Percentiles rank a stretch among this genome's conserved stretches.
Conservation (phyloP, 129 eudicot species). For the Escallonia rubra region DNA sequence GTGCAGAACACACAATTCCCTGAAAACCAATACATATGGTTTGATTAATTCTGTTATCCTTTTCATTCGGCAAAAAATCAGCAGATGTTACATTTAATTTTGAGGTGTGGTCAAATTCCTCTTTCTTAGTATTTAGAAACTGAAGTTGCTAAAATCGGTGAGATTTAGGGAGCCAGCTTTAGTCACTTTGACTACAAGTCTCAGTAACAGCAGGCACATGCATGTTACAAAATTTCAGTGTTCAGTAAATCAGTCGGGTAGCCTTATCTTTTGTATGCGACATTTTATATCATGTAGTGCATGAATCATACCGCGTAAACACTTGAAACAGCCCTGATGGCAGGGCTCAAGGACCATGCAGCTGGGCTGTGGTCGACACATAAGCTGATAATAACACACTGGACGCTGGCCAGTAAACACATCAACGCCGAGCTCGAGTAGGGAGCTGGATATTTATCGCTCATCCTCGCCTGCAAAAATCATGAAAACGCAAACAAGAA, state of each 20-base stretch:
- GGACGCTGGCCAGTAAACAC: slow-evolving; percentile 53
- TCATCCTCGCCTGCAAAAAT: slow-evolving; percentile 45
- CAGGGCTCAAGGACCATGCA: slow-evolving; percentile 58
- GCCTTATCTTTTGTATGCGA: too few relatives aligned
- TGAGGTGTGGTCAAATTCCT: too few relatives aligned
- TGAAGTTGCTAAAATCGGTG: too few relatives aligned
- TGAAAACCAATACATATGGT: slow-evolving; percentile 3
- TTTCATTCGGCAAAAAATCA: too few relatives aligned
- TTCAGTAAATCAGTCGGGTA: too few relatives aligned
- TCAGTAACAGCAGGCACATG: too few relatives aligned
- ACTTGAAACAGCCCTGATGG: slow-evolving; percentile 46
- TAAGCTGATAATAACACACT: slow-evolving; percentile 35
- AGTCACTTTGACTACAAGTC: too few relatives aligned
- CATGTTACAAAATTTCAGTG: too few relatives aligned
- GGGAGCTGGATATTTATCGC: slow-evolving; percentile 53
- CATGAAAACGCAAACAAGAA: too few relatives aligned
- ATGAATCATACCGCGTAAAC: slow-evolving; percentile 54
- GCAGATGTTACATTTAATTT: too few relatives aligned
- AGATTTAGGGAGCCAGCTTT: too few relatives aligned
- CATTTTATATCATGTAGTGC: neutral
- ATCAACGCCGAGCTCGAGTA: slow-evolving; percentile 70
- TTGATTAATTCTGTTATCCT: neutral
- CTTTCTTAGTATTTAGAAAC: too few relatives aligned
- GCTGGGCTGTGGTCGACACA: slow-evolving; percentile 33
- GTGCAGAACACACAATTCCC: slow-evolving; percentile 65